Evolutionary conservation across 257 asterid species (phyloP).

Genomic region (Coffea eugenioides): DNA sequence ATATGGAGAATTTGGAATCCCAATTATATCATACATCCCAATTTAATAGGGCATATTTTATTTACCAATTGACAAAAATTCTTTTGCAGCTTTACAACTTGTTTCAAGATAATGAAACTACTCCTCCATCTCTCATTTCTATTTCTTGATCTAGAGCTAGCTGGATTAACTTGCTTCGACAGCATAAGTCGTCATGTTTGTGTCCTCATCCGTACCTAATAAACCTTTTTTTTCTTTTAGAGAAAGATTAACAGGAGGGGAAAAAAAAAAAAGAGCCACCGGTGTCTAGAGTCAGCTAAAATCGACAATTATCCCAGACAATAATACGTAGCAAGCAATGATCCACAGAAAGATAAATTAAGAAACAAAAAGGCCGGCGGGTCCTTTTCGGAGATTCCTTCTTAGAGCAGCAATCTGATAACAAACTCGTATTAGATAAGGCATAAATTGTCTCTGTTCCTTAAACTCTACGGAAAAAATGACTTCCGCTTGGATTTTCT

Average conservation of each 20-base stretch:
- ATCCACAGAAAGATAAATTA: neutral
- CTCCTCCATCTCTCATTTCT: neutral
- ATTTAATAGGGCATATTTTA: neutral
- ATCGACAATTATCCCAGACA: neutral
- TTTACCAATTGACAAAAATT: neutral
- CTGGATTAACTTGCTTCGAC: neutral
- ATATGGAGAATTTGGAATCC: too few relatives aligned
- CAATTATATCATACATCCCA: neutral
- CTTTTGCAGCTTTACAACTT: neutral
- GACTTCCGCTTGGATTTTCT: neutral
- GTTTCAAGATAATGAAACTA: neutral
- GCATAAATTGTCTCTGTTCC: constrained; percentile 10
- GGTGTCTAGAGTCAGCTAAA: neutral
- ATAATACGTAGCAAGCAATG: neutral
- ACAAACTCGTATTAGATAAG: constrained; percentile 9
- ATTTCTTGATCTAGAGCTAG: neutral
- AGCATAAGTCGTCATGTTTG: neutral
- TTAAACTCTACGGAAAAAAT: constrained; percentile 17
- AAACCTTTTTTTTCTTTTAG: neutral
- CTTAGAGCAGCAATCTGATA: neutral
- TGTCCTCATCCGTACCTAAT: neutral
- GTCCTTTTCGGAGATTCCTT: constrained; percentile 3
- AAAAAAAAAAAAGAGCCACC: neutral
- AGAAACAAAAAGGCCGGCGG: neutral
- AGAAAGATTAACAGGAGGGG: neutral